These are phyloP conservation scores for Trichosanthes truncata DNA, from an alignment of 306 rosid genomes.

Conservation along the genomic window DNA sequence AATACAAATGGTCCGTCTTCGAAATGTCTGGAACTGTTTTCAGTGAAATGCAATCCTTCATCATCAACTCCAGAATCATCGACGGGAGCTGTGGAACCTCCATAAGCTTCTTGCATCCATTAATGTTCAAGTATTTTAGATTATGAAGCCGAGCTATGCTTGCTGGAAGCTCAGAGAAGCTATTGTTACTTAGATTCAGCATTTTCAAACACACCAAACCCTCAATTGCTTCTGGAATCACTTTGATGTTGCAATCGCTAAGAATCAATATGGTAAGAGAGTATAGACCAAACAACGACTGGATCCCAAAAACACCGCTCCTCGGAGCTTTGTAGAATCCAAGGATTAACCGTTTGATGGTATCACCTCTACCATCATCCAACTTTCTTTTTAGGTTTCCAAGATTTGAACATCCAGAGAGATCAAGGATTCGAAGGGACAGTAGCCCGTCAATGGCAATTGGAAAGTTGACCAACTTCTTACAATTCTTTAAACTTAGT, in stretches of 20 bases:
- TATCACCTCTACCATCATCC: too few relatives aligned
- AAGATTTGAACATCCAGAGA: neutral
- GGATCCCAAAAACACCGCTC: neutral
- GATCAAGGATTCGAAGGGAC: neutral
- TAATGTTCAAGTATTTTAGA: fast-evolving
- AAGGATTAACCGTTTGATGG: neutral
- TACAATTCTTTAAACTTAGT: neutral
- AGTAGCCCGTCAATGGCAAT: neutral
- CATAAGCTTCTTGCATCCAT: neutral
- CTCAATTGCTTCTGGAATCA: neutral
- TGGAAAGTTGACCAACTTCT: neutral
- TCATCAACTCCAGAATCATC: fast-evolving
- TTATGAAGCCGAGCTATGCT: conserved; percentile 4
- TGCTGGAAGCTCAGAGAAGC: neutral
- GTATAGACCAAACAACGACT: neutral
- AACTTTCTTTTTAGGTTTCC: neutral
- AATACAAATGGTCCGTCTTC: neutral
- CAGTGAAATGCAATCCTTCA: neutral
- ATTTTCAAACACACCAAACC: neutral
- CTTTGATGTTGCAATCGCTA: neutral
- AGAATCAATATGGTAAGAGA: neutral
- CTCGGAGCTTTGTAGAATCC: neutral
- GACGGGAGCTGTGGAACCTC: neutral
- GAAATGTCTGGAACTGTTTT: neutral
- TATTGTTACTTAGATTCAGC: neutral